phyloP scores from a whole-genome alignment of 306 rosid genomes.

The Pyrus pyrifolia region DNA sequence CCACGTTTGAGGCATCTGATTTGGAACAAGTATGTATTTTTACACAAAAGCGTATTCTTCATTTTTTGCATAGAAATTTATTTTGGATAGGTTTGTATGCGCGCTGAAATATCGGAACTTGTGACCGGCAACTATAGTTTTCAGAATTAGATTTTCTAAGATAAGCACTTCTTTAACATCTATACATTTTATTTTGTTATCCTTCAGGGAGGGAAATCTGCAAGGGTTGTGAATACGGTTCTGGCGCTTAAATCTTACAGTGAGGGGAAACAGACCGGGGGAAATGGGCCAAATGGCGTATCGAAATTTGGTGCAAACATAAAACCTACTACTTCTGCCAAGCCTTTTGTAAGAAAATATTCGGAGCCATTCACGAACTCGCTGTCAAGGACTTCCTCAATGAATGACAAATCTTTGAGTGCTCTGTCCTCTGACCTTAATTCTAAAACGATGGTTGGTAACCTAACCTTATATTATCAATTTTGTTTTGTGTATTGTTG shows the following conservation, averaged over 20 bases:
- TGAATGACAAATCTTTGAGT: slow-evolving; percentile 46
- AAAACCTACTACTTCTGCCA: slow-evolving; percentile 44
- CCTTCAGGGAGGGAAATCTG: slow-evolving; percentile 80
- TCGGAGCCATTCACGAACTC: slow-evolving; percentile 83
- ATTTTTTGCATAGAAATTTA: too few relatives aligned
- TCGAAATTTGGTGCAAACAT: slow-evolving; percentile 89
- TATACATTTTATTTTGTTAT: slow-evolving; percentile 1
- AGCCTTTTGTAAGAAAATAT: slow-evolving; percentile 66
- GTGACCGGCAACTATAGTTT: not conserved
- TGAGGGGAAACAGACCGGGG: slow-evolving; percentile 86
- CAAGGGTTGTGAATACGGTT: slow-evolving; percentile 66
- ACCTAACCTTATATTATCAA: slow-evolving; percentile 18
- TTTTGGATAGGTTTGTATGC: not conserved
- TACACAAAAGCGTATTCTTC: not conserved
- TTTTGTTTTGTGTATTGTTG: slow-evolving; percentile 13
- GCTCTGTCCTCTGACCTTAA: slow-evolving; percentile 39
- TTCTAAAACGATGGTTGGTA: slow-evolving; percentile 79
- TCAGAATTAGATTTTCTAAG: not conserved
- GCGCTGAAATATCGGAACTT: not conserved
- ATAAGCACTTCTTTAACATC: not conserved
- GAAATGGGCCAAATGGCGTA: slow-evolving; percentile 63
- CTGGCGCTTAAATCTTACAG: slow-evolving; percentile 80
- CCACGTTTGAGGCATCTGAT: slow-evolving; percentile 91
- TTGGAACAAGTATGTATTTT: slow-evolving; percentile 75
- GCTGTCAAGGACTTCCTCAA: slow-evolving; percentile 60